Percentiles rank a stretch among this genome's conserved stretches.
Evolutionary conservation across 176 grass and related monocot species (phyloP).

Genomic region (Eragrostis curvula): DNA sequence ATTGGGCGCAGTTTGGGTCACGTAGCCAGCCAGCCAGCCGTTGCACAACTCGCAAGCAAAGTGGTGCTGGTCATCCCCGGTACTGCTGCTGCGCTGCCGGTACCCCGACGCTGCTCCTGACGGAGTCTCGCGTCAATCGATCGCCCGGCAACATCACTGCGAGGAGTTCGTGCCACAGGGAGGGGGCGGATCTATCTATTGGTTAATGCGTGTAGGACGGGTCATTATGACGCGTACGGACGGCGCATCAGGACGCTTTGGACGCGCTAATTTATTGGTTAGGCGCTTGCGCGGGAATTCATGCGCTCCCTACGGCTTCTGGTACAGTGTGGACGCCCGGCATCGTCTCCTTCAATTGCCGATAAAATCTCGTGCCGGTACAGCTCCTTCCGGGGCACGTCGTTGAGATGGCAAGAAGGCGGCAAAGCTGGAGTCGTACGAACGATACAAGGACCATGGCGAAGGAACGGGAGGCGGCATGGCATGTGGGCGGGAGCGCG

Average conservation of each 20-base stretch:
- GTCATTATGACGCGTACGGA: constrained; percentile 37
- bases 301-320: constrained; percentile 7
- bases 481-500: background rate
- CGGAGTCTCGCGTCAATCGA: background rate
- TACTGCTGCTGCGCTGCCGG: background rate
- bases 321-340: background rate
- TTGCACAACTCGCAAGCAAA: background rate
- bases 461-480: background rate
- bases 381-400: background rate
- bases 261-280: constrained; percentile 27
- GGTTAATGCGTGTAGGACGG: constrained; percentile 33
- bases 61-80: background rate
- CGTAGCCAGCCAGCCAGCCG: background rate
- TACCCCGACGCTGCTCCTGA: background rate
- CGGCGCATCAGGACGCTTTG: constrained; percentile 19
- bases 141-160: constrained; percentile 8
- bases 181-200: background rate
- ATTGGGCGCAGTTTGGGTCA: background rate
- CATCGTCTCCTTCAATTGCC: background rate
- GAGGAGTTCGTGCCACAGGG: background rate
- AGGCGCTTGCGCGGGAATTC: constrained; percentile 2
- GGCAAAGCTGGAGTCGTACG: background rate
- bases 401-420: background rate
- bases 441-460: background rate
- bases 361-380: background rate